Base-by-base conservation (phyloP, 2,329 filamentous ascomycete genomes). In the Talaromyces verruculosus region DNA sequence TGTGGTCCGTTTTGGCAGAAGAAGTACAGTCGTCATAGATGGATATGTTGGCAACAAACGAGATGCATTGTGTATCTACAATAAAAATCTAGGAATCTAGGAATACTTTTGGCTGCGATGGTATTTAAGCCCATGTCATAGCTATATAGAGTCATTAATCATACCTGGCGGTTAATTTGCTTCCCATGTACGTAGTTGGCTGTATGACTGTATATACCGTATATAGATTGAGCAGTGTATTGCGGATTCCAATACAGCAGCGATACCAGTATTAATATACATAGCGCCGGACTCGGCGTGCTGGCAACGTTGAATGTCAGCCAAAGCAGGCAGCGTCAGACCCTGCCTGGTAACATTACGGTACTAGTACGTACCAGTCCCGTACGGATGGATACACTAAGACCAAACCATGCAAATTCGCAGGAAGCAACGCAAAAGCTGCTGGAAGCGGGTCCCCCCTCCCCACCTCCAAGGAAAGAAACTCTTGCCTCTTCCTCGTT, bases 381-480 rank as follows among this genome's bases (percentile, higher is more conserved):
- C 58, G 15, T 49, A 53, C 60, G 15, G 10, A 33, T 47, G 13
- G 33, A 61, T 35, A 61, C 47, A 28, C 59, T 25, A 49, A 7
- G 19, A 33, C 19, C 11, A 41, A 62, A 41, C 33, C 45, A 25
- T 51, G 58, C 41, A 47, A 19, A 33, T 33, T 30, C 5, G 22
- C 19, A 43, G 35, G 45, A 49, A 49, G 22, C 49, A 61, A 15
- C 35, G 35, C 51, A 55, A 55, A 55, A 55, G 51, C 30, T 57
- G 39, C 62, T 49, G 53, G 22, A 64, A 65, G 63, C 53, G 57
- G 63, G 60, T 57, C 25, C 53, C 58, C 47, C 43, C 35, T 63
- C 65, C 60, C 65, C 65, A 66, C 65, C 65, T 66, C 45, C 61
- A 39, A 55, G 49, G 37, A 43, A 57, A 63, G 64, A 45, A 55